Conservation (phyloP, 805 yeast genomes). For the Hagleromyces aurorensis region DNA sequence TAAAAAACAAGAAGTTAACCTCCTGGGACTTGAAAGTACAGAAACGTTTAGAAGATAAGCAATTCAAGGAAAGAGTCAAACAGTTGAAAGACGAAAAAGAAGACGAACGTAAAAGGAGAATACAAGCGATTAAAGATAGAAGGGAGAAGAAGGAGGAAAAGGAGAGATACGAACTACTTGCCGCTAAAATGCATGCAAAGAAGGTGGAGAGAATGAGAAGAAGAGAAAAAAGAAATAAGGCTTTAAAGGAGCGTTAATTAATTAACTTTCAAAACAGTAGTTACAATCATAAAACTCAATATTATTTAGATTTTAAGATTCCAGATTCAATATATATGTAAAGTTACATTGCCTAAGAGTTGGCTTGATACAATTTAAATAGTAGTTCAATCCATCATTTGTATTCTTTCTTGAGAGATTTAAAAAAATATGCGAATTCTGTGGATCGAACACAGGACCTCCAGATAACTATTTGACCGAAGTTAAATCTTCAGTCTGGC, state of each 20-base stretch:
- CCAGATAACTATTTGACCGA: slow-evolving; percentile 36
- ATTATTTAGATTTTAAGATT: neutral
- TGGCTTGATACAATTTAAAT: neutral
- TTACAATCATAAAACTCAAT: neutral
- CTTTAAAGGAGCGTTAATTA: slow-evolving; percentile 74
- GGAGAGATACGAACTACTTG: slow-evolving; percentile 78
- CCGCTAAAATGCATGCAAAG: slow-evolving; percentile 85
- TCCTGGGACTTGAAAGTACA: slow-evolving; percentile 63
- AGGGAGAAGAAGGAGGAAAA: slow-evolving; percentile 77
- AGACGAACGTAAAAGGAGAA: slow-evolving; percentile 43
- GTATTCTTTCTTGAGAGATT: neutral
- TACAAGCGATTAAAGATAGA: slow-evolving; percentile 59
- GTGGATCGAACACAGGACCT: slow-evolving; percentile 90
- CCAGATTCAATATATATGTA: neutral
- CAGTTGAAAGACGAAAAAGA: slow-evolving; percentile 76
- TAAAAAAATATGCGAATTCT: slow-evolving; percentile 45
- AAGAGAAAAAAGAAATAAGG: slow-evolving; percentile 90
- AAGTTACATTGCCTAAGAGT: neutral
- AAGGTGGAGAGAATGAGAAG: slow-evolving; percentile 82
- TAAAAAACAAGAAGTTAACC: slow-evolving; percentile 36
- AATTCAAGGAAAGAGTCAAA: slow-evolving; percentile 58
- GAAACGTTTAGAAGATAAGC: slow-evolving; percentile 56
- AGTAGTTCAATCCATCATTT: neutral
- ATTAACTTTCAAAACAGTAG: neutral
- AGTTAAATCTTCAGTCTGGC: slow-evolving; percentile 36